Base-by-base conservation (phyloP, 2,329 filamentous ascomycete genomes). In the Rosellinia necatrix region DNA sequence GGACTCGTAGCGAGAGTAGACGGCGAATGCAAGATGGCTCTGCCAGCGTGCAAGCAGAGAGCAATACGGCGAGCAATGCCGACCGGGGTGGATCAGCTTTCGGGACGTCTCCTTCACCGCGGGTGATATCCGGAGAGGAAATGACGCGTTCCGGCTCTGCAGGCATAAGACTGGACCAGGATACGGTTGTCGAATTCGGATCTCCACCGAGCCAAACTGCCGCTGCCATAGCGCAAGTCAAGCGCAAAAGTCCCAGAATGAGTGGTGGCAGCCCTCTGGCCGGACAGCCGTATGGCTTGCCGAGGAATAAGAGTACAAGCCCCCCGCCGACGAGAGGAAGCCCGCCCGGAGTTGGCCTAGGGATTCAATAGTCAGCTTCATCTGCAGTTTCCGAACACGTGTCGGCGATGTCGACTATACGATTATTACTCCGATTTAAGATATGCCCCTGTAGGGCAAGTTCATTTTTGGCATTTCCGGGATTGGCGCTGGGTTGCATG, bases 171-270 rank as follows among this genome's bases (percentile, higher is more conserved):
- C 61, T 70, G 13, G 59, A 63, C 12, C 58, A 69, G 29, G 68
- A 68, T 3, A 59, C 53, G 6, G 52, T 70, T 2, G 64, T 70
- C 24, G 68, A 66, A 48, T 71, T 70, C 29, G 69, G 68, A 8
- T 59, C 63, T 2, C 59, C 62, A 19, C 37, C 54, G 10, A 34
- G 49, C 6, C 46, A 47, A 7, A 22, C 49, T 15, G 56, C 56
- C 8, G 55, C 44, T 22, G 32, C 46, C 5, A 29, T 51, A 12
- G 59, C 47, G 4, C 59, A 49, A 46, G 50, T 29, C 34, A 55
- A 24, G 32, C 46, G 32, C 24, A 48, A 19, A 19, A 58, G 56
- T 13, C 59, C 59, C 5, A 38, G 53, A 10, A 37, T 48, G 19
- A 47, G 57, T 9, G 38, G 38, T 5, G 46, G 19, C 19, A 61